Conservation (phyloP, 257 asterid species). For the Solanum peruvianum region DNA sequence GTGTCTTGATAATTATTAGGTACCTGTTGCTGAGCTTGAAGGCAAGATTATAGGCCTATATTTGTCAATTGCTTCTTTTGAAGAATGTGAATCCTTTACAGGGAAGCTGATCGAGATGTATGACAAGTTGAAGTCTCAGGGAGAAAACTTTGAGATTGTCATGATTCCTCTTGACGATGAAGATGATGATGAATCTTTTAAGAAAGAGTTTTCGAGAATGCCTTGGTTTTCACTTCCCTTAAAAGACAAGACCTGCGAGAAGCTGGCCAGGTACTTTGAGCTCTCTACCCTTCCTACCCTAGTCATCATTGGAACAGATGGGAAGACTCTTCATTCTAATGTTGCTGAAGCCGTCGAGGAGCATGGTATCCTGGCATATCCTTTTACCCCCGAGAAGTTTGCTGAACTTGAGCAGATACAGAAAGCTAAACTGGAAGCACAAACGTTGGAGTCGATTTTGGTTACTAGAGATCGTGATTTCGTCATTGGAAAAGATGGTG, state of each 20-base stretch:
- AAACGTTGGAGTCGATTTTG: slow-evolving; percentile 80
- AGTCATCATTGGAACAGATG: slow-evolving; percentile 72
- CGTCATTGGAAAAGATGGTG: slow-evolving; percentile 61
- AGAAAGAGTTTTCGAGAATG: slow-evolving; percentile 27
- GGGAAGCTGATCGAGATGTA: slow-evolving; percentile 41
- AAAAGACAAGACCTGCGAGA: slow-evolving; percentile 36
- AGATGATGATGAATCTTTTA: slow-evolving; percentile 47
- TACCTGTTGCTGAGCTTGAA: slow-evolving; percentile 58
- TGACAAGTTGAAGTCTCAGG: slow-evolving; percentile 35
- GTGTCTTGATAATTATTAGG: slow-evolving; percentile 22
- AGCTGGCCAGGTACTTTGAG: slow-evolving; percentile 58
- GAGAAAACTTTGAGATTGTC: slow-evolving; percentile 61
- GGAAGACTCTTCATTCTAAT: slow-evolving; percentile 67
- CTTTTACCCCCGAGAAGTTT: slow-evolving; percentile 74
- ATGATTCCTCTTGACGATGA: slow-evolving; percentile 64
- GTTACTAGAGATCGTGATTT: slow-evolving; percentile 48
- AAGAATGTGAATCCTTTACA: slow-evolving; percentile 29
- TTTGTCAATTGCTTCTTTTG: slow-evolving; percentile 28
- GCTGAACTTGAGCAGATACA: slow-evolving; percentile 60
- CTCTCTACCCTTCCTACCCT: slow-evolving; percentile 49
- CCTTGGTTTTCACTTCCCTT: slow-evolving; percentile 80
- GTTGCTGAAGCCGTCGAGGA: slow-evolving; percentile 70
- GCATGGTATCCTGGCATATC: slow-evolving; percentile 58
- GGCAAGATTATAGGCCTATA: slow-evolving; percentile 73
- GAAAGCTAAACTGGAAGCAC: slow-evolving; percentile 67